phyloP scores from a whole-genome alignment of 2,329 filamentous ascomycete species.

The Beauveria varroae region DNA sequence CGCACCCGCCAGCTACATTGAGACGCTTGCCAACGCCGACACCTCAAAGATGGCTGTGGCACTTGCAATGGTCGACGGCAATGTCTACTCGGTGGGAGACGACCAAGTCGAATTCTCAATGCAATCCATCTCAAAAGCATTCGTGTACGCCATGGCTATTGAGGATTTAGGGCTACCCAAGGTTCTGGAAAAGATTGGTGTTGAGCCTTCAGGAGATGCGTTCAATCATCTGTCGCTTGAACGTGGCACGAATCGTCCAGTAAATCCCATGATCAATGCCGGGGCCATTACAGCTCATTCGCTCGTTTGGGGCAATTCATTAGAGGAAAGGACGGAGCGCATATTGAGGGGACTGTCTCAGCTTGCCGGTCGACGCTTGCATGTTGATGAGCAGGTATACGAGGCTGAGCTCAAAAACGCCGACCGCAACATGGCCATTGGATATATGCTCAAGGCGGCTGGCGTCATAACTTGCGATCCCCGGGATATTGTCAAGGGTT shows the following conservation, averaged over 20 bases:
- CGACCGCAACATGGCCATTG: conserved; percentile 28
- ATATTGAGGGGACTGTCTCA: conserved; percentile 27
- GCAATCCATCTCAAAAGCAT: conserved; percentile 33
- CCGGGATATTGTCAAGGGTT: conserved; percentile 28
- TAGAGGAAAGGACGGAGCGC: conserved; percentile 27
- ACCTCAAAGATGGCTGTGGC: conserved; percentile 31
- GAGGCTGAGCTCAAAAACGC: conserved; percentile 28
- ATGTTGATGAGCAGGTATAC: conserved; percentile 31
- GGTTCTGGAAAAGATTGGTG: conserved; percentile 32
- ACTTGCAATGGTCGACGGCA: conserved; percentile 31
- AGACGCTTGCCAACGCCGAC: conserved; percentile 30
- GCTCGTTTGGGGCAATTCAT: conserved; percentile 24
- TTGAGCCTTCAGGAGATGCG: conserved; percentile 31
- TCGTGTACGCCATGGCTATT: conserved; percentile 33
- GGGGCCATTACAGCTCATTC: conserved; percentile 28
- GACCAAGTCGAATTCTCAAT: conserved; percentile 33
- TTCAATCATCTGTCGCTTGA: conserved; percentile 29
- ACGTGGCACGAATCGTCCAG: conserved; percentile 23
- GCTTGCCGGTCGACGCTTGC: conserved; percentile 27
- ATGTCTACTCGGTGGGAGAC: conserved; percentile 31
- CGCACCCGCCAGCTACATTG: conserved; percentile 29
- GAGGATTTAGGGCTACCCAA: conserved; percentile 26
- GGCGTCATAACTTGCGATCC: conserved; percentile 29
- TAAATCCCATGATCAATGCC: conserved; percentile 31
- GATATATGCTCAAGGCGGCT: conserved; percentile 33